These are phyloP conservation scores for Neurospora sublineolata DNA, from an alignment of 495 filamentous ascomycete genomes.

Conservation along the genomic window DNA sequence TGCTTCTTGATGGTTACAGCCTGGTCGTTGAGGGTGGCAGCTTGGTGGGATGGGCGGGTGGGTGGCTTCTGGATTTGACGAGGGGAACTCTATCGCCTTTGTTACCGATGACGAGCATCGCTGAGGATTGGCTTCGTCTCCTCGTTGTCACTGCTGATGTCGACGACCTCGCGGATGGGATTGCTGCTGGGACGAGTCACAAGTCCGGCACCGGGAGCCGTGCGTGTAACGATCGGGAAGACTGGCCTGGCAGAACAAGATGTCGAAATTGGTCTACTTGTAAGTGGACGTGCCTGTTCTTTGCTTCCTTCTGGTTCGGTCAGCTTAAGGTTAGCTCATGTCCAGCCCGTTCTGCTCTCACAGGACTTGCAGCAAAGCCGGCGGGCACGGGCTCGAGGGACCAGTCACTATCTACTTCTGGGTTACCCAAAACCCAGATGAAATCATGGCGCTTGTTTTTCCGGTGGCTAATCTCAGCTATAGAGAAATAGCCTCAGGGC, in stretches of 20 bases:
- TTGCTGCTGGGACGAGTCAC: not conserved
- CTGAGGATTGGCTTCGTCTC: not conserved
- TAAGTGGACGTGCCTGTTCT: not conserved
- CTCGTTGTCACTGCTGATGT: not conserved
- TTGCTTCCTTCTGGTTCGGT: not conserved
- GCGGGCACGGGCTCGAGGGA: not conserved
- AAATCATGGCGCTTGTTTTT: not conserved
- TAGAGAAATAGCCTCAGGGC: not conserved
- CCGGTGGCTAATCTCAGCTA: not conserved
- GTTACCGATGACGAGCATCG: not conserved
- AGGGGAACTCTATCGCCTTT: not conserved
- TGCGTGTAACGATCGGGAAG: not conserved
- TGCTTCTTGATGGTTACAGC: not conserved
- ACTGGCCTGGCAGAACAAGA: too few relatives aligned
- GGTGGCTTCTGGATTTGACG: not conserved
- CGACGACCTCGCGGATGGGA: not conserved
- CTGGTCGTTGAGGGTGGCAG: not conserved
- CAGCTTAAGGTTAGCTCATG: not conserved
- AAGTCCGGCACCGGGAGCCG: not conserved
- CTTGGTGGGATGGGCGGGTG: not conserved
- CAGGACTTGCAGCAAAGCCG: not conserved
- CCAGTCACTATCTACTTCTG: not conserved
- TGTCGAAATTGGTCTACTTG: too few relatives aligned
- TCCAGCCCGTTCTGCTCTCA: not conserved
- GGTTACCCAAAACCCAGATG: not conserved